Conservation (phyloP, 83 land plant genomes). For the Thuja plicata region DNA sequence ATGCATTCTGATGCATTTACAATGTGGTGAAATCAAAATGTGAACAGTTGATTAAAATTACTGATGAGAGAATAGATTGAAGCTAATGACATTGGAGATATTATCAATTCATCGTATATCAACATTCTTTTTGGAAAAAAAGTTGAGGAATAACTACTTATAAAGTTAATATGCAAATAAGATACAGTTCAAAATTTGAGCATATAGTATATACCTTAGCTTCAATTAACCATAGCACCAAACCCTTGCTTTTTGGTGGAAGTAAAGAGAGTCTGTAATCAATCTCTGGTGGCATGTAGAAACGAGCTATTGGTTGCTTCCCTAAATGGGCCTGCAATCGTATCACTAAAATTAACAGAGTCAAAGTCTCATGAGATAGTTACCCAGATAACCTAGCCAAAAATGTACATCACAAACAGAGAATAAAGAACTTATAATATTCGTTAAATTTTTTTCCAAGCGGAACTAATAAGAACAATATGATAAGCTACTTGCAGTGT, state of each 20-base stretch:
- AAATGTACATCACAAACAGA: not conserved
- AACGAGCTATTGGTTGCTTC: conserved; percentile 80
- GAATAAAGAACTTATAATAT: not conserved
- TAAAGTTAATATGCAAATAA: not conserved
- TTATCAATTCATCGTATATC: not conserved
- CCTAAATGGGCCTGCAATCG: conserved; percentile 77
- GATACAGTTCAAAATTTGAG: not conserved
- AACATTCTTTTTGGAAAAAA: not conserved
- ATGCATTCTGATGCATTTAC: not conserved
- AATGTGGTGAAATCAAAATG: not conserved
- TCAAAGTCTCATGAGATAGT: not conserved
- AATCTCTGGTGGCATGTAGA: conserved; percentile 84
- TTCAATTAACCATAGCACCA: conserved; percentile 81
- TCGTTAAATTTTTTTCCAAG: not conserved
- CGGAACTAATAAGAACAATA: not conserved
- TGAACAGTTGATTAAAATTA: not conserved
- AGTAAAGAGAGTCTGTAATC: conserved; percentile 80
- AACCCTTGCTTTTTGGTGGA: conserved; percentile 67
- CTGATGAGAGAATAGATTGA: not conserved
- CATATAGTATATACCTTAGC: conserved; percentile 51
- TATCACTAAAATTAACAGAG: conserved; percentile 2
- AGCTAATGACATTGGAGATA: not conserved
- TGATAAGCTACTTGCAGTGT: not conserved
- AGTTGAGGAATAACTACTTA: not conserved
- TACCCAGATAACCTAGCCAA: not conserved